Evolutionary conservation across 148 eudicot genomes (phyloP), one percentile per base, ranked within the genome.

Genomic region (Oxyria digyna): DNA sequence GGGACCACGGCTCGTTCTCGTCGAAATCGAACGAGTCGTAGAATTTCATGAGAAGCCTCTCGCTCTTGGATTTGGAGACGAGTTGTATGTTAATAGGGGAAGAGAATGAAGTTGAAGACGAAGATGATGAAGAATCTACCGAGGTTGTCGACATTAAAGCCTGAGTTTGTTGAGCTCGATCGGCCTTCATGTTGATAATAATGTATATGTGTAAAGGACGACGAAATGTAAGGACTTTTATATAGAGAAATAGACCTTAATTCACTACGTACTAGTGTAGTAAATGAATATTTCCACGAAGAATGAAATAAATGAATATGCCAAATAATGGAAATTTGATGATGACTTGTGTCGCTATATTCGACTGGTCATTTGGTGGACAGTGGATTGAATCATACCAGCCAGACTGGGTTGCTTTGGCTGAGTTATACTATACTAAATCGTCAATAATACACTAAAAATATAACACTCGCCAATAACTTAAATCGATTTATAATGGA

Each of bases 1-100:
- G 85, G 2, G 86, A 83, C 89, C 87, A 81, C 4, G 77, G 33
- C 14, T 80, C 89, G 35, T 78, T 83, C 54, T 79, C 71, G 33
- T 80, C 71, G 42, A 75, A 83, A 49, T 85, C 87, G 20, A 80
- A 83, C 7, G 85, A 68, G 57, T 85, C 87, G 18, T 68, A 75
- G 75, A 82, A 85, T 69, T 85, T 85, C 48, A 66, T 64, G 18
- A 85, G 78, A 26, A 85, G 83, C 33, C 83, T 72, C 42, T 81
- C 83, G 7, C 81, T 81, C 49, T 83, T 80, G 15, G 85, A 77
- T 43, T 79, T 78, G 11, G 89, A 81, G 11, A 85, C 87, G 13
- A 74, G 59, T 67, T 81, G 84, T 12, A 82, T 48, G 62, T 62
- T 77, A 12, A 38, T 66, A 23, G 33, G 67, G 64, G 75, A 74